Conservation (phyloP, 2,329 filamentous ascomycete genomes). For the Ophiostoma sp. region DNA sequence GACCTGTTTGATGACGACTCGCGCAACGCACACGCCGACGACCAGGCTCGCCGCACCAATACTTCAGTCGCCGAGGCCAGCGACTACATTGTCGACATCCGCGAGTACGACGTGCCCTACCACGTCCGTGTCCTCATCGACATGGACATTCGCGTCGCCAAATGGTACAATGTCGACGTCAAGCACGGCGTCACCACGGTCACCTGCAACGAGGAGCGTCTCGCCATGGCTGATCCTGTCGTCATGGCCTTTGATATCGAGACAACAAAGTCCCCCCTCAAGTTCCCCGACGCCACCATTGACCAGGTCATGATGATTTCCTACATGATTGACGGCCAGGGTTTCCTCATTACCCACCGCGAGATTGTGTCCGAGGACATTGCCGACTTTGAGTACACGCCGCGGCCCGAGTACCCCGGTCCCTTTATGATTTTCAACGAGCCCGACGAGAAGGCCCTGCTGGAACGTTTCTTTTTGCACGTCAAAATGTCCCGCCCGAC, state of each 20-base stretch:
- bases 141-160: slow-evolving; percentile 91
- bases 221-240: slow-evolving; percentile 92
- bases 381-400: slow-evolving; percentile 96
- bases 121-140: slow-evolving; percentile 99
- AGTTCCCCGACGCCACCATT: slow-evolving; percentile 91
- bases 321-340: slow-evolving; percentile 99
- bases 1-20: slow-evolving; percentile 86
- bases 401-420: slow-evolving; percentile 91
- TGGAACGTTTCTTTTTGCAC: slow-evolving; percentile 93
- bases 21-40: slow-evolving; percentile 67
- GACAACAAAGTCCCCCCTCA: slow-evolving; percentile 90
- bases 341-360: slow-evolving; percentile 95
- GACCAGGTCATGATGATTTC: slow-evolving; percentile 99
- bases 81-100: slow-evolving; percentile 97
- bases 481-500: slow-evolving; percentile 93
- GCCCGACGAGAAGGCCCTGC: slow-evolving; percentile 80
- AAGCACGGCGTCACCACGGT: slow-evolving; percentile 89
- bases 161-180: slow-evolving; percentile 94
- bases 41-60: slow-evolving; percentile 15
- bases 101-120: slow-evolving; percentile 99
- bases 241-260: slow-evolving; percentile 99
- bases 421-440: slow-evolving; percentile 99
- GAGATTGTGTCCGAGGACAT: slow-evolving; percentile 98
- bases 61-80: slow-evolving; percentile 73
- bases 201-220: slow-evolving; percentile 78